Evolutionary conservation across 257 asterid species (phyloP).

Genomic region (Thymus mandschuricus): DNA sequence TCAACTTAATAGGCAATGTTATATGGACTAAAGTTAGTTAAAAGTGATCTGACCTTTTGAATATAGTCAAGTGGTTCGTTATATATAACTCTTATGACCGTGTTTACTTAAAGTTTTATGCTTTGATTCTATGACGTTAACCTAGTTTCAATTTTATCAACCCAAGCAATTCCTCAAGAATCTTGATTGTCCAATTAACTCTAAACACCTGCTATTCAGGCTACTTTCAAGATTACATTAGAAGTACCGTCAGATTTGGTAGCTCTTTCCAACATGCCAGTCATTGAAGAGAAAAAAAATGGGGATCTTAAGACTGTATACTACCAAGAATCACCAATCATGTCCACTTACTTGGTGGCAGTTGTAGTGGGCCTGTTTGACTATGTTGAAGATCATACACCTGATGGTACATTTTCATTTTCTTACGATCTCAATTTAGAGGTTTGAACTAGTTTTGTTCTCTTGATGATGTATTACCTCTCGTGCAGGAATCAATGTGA

Average conservation of each 20-base stretch:
- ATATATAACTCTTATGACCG: too few species aligned
- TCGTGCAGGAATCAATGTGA: conserved; percentile 67
- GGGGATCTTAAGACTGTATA: conserved; percentile 71
- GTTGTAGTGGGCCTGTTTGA: conserved; percentile 94
- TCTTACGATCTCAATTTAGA: conserved; percentile 19
- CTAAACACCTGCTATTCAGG: conserved; percentile 45
- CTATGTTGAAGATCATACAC: conserved; percentile 85
- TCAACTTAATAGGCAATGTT: background rate
- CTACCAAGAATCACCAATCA: conserved; percentile 93
- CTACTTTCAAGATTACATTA: conserved; percentile 86
- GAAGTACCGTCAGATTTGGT: conserved; percentile 90
- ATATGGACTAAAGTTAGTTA: conserved; percentile 5
- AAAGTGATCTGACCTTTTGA: background rate
- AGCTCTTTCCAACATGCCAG: conserved; percentile 95
- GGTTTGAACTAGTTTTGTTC: conserved; percentile 16
- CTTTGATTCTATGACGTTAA: background rate
- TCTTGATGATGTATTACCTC: conserved; percentile 16
- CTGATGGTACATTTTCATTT: conserved; percentile 66
- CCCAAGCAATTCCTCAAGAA: background rate
- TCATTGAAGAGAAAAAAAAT: conserved; percentile 60
- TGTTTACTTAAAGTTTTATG: too few species aligned
- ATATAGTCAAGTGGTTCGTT: too few species aligned
- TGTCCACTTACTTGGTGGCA: conserved; percentile 98
- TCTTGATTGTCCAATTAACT: conserved; percentile 20
- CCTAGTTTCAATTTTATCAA: background rate